Base-by-base conservation (phyloP, 257 asterid genomes). In the Solanum bulbocastanum region DNA sequence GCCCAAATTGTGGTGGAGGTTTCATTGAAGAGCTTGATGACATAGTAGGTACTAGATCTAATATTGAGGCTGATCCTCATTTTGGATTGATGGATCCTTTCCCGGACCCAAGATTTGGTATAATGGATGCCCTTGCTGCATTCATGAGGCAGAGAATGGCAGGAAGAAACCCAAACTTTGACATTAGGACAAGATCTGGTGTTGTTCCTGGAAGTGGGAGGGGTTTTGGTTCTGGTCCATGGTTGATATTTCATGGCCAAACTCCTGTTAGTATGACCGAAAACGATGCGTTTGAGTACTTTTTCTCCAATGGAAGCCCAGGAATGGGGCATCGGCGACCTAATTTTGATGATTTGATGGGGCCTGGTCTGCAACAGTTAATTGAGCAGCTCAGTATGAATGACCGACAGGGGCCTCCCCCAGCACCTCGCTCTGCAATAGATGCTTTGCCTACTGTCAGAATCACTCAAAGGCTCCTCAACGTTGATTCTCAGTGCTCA, bases 21-120 rank as follows among this genome's bases (percentile, higher is more conserved):
- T 96, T 96, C 65, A 89, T 96, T 86, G 98, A 95, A 86, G 99
- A 96, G 87, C 94, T 96, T 44, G 87, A 90, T 18, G 99, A 96
- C 88, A 82, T 92, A 69, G 81, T 84, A 83, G 74, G 87, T 71
- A 11, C 87, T 75, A 89, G 89, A 84, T 49, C 88, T 72, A 91
- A 86, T 15, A 86, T 94, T 3, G 90, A 87, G 42, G 91, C 89
- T 58, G 92, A 88, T 83, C 78, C 95, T 9, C 92, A 90, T 18
- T 73, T 89, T 46, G 92, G 92, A 8, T 73, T 84, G 35, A 88
- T 85, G 87, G 92, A 88, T 66, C 88, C 90, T 60, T 89, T 87
- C 87, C 86, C 89, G 5, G 91, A 88, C 89, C 94, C 91, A 23
- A 89, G 94, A 84, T 88, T 88, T 75, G 91, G 91, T 49, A 88